Conservation (phyloP, 805 yeast species). For the Diddensiella transvaalensis region DNA sequence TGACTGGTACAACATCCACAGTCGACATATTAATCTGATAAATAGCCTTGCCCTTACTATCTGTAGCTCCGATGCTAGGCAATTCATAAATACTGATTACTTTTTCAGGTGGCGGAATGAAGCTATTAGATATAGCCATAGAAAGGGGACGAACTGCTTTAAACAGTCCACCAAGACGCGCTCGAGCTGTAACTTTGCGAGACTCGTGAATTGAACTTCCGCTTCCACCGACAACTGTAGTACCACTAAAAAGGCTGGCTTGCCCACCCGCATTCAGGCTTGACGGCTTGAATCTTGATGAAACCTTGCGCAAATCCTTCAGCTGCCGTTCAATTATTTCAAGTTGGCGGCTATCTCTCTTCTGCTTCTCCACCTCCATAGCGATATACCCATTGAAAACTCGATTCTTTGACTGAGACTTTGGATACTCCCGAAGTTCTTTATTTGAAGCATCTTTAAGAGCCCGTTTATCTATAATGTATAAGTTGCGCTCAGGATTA, state of each 20-base stretch:
- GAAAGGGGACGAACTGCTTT: slow-evolving; percentile 40
- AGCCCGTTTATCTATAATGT: slow-evolving; percentile 28
- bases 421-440: slow-evolving; percentile 41
- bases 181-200: slow-evolving; percentile 18
- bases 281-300: not conserved
- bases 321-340: slow-evolving; percentile 34
- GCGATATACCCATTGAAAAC: slow-evolving; percentile 46
- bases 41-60: slow-evolving; percentile 47
- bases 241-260: slow-evolving; percentile 1
- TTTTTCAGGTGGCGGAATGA: slow-evolving; percentile 37
- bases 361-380: slow-evolving; percentile 49
- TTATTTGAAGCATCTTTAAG: slow-evolving; percentile 40
- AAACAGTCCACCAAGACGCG: slow-evolving; percentile 38
- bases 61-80: slow-evolving; percentile 47
- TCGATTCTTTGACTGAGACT: slow-evolving; percentile 35
- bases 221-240: slow-evolving; percentile 8
- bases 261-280: not conserved
- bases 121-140: slow-evolving; percentile 31
- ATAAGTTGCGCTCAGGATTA: slow-evolving; percentile 30
- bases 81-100: slow-evolving; percentile 51
- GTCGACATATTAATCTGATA: slow-evolving; percentile 44
- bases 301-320: slow-evolving; percentile 16
- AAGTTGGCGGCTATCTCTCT: slow-evolving; percentile 48
- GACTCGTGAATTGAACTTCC: not conserved
- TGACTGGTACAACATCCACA: slow-evolving; percentile 32